Evolutionary conservation across 306 rosid species (phyloP), one percentile per base, ranked within the genome.

Genomic region (Pyrus bretschneideri): DNA sequence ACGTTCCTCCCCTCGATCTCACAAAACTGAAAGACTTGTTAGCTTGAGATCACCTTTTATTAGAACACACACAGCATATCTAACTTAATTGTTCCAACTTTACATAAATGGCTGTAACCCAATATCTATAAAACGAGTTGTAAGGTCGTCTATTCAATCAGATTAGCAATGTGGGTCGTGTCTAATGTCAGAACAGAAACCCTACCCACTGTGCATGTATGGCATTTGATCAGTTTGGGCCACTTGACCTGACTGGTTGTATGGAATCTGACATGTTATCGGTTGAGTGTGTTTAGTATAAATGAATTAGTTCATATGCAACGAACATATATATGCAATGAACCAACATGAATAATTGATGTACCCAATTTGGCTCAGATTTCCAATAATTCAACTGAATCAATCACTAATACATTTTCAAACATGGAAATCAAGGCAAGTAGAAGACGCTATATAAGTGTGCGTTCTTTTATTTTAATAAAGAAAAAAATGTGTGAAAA

Each of bases 61-160:
- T 35, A 35, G 40, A 35, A 9, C 40, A 6, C 40, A 35, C 40
- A 35, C 40, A 35, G 2, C 40, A 35, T 35, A 35, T 35, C 40
- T 35, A 35, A 38, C 42, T 38, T 38, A 38, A 38, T 38, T 38
- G 9, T 7, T 38, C 42, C 40, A 4, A 45, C 62, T 31, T 65
- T 51, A 6, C 51, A 38, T 55, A 19, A 40, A 21, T 12, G 54
- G 51, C 61, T 55, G 71, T 66, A 45, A 42, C 62, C 78, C 62
- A 63, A 62, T 11, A 19, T 71, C 19, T 25, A 19, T 18, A 14
- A 3, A 14, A 71, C 15, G 33, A 22, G 27, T 46, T 45, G 76
- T 11, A 78, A 73, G 76, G 72, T 55, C 81, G 71, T 78, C 15
- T 33, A 21, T 63, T 35, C 44, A 22, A 14, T 46, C 73, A 70